Percentiles rank a stretch among this genome's conserved stretches.
Conservation (phyloP, 257 asterid genomes). For the Penstemon eatonii region DNA sequence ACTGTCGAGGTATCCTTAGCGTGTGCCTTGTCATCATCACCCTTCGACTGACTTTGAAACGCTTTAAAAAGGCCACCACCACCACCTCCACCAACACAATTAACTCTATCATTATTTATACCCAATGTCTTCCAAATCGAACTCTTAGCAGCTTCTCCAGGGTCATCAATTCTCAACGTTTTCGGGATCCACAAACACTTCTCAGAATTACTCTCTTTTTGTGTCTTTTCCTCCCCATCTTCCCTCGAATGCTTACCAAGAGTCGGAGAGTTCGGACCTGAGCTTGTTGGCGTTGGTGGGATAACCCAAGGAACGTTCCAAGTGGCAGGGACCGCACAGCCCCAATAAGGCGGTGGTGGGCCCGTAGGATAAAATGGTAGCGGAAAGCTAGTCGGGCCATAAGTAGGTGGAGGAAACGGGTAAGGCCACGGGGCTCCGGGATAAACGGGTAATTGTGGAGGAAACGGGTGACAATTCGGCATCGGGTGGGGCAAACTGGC, state of each 20-base stretch:
- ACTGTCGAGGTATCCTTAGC: conserved; percentile 51
- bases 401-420: conserved; percentile 49
- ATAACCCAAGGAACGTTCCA: conserved; percentile 55
- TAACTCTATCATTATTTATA: conserved; percentile 40
- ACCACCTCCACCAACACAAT: conserved; percentile 25
- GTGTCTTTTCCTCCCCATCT: conserved; percentile 31
- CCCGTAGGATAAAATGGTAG: conserved; percentile 53
- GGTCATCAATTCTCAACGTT: conserved; percentile 56
- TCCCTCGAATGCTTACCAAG: conserved; percentile 70
- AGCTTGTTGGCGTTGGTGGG: conserved; percentile 30
- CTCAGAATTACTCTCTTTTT: conserved; percentile 35
- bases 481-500: conserved; percentile 35
- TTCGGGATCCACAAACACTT: conserved; percentile 50
- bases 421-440: conserved; percentile 78
- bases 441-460: conserved; percentile 55
- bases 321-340: conserved; percentile 48
- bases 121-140: conserved; percentile 66
- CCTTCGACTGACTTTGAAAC: conserved; percentile 45
- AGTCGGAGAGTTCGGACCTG: conserved; percentile 45
- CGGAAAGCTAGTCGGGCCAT: conserved; percentile 50
- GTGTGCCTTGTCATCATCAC: conserved; percentile 40
- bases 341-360: conserved; percentile 61
- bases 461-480: conserved; percentile 41
- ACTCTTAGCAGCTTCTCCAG: conserved; percentile 61
- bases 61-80: conserved; percentile 46